phyloP scores from a whole-genome alignment of 2,329 filamentous ascomycete species.

The Coleophoma cylindrospora region DNA sequence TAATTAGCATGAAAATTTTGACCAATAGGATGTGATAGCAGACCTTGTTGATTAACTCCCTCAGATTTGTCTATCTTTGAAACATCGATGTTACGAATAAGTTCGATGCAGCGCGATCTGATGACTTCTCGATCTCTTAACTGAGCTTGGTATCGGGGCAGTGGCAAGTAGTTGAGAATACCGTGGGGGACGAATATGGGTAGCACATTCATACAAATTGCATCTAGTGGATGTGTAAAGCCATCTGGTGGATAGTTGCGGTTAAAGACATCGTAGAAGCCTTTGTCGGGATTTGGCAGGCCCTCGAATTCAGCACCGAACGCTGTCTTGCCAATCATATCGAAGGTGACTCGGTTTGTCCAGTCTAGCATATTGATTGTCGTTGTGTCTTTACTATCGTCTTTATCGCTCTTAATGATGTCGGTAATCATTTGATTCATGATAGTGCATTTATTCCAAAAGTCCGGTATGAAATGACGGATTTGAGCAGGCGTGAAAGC shows the following conservation, averaged over 20 bases:
- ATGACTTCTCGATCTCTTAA: conserved; percentile 1
- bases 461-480: neutral
- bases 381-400: neutral
- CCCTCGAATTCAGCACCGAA: conserved; percentile 1
- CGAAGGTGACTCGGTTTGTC: conserved; percentile 2
- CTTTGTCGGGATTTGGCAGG: neutral
- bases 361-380: conserved; percentile 1
- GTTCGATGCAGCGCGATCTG: neutral
- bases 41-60: neutral
- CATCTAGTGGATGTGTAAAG: conserved; percentile 1
- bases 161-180: neutral
- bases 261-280: conserved; percentile 1
- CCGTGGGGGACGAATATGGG: conserved; percentile 1
- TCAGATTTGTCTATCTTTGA: neutral
- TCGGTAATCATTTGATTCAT: neutral
- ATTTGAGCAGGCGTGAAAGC: conserved; percentile 1
- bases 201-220: neutral
- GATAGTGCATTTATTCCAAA: neutral
- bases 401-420: neutral
- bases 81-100: neutral
- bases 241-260: conserved; percentile 3
- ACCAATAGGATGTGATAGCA: neutral
- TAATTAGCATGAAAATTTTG: no score
- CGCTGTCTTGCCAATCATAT: conserved; percentile 1
- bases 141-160: neutral